A percentile compares a stretch with the other conserved stretches of the same genome.
phyloP scores from a whole-genome alignment of 345 rosid genomes.

The Salix koriyanagi region DNA sequence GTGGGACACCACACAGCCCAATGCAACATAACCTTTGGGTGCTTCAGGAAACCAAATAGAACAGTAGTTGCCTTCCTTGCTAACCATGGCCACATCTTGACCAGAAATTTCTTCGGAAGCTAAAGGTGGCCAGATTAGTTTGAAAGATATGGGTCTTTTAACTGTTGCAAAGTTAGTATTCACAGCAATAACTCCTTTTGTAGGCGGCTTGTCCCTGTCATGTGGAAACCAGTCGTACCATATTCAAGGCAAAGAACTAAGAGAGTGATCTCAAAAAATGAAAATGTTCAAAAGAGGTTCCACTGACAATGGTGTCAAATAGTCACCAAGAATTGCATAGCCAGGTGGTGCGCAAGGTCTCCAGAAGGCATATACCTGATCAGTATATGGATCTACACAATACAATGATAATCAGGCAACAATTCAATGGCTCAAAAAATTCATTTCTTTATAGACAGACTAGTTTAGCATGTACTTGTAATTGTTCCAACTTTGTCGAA shows the following conservation, averaged over 20 bases:
- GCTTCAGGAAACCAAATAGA: slow-evolving; percentile 95
- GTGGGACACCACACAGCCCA: slow-evolving; percentile 76
- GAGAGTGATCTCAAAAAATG: slow-evolving; percentile 8
- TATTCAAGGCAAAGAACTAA: neutral
- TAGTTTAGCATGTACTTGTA: slow-evolving; percentile 46
- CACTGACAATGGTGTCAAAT: slow-evolving; percentile 82
- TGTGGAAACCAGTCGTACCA: slow-evolving; percentile 18
- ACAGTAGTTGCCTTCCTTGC: slow-evolving; percentile 39
- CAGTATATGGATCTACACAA: slow-evolving; percentile 55
- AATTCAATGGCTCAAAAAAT: slow-evolving; percentile 22
- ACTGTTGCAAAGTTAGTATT: slow-evolving; percentile 77
- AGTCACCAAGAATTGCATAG: slow-evolving; percentile 95
- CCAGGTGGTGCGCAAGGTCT: slow-evolving; percentile 92
- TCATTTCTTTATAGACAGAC: neutral
- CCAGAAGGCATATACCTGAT: slow-evolving; percentile 79
- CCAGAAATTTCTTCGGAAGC: slow-evolving; percentile 39
- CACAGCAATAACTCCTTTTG: slow-evolving; percentile 82
- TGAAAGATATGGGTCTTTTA: slow-evolving; percentile 76
- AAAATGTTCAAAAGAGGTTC: slow-evolving; percentile 1
- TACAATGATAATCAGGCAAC: slow-evolving; percentile 10
- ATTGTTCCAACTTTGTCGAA: slow-evolving; percentile 89
- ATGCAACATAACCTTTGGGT: slow-evolving; percentile 80
- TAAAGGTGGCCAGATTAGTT: slow-evolving; percentile 61
- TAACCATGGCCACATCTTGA: slow-evolving; percentile 12
- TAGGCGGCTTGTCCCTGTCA: slow-evolving; percentile 96